A percentile compares a stretch with the other conserved stretches of the same genome.
These are phyloP conservation scores for Neopestalotiopsis rosae DNA, from an alignment of 2,329 filamentous ascomycete species.

Conservation along the genomic window DNA sequence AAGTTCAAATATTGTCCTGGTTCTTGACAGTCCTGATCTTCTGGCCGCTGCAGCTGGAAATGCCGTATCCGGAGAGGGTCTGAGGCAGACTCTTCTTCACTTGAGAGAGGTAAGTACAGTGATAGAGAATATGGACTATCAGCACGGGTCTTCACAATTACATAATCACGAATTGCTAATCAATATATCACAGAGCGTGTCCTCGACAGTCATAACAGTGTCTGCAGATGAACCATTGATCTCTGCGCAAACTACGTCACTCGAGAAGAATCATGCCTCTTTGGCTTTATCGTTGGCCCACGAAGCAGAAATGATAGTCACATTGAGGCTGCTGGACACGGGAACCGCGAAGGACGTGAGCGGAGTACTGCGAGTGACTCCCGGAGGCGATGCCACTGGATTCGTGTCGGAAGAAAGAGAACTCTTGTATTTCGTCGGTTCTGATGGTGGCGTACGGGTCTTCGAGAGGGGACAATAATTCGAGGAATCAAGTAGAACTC, in stretches of 20 bases:
- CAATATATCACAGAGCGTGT: constrained; percentile 53
- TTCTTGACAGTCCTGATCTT: constrained; percentile 71
- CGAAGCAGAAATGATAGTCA: constrained; percentile 72
- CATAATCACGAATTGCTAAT: background rate
- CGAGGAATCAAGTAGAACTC: constrained; percentile 2
- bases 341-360: constrained; percentile 91
- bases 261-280: constrained; percentile 75
- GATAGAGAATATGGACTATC: background rate
- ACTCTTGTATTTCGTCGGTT: constrained; percentile 79
- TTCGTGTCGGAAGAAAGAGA: constrained; percentile 64
- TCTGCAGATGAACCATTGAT: constrained; percentile 78
- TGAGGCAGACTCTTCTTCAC: constrained; percentile 62
- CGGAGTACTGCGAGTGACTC: constrained; percentile 80
- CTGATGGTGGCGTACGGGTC: constrained; percentile 80
- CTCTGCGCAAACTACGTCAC: constrained; percentile 60
- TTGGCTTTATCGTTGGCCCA: constrained; percentile 77
- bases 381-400: constrained; percentile 46
- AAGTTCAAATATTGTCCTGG: constrained; percentile 55
- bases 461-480: constrained; percentile 78
- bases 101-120: constrained; percentile 65
- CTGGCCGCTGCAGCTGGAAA: constrained; percentile 64
- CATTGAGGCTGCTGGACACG: constrained; percentile 79
- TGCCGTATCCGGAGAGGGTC: constrained; percentile 46
- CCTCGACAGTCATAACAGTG: constrained; percentile 70
- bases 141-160: background rate